Evolutionary conservation across 495 filamentous ascomycete species (phyloP).

Genomic region (Aspergillus nanangensis): DNA sequence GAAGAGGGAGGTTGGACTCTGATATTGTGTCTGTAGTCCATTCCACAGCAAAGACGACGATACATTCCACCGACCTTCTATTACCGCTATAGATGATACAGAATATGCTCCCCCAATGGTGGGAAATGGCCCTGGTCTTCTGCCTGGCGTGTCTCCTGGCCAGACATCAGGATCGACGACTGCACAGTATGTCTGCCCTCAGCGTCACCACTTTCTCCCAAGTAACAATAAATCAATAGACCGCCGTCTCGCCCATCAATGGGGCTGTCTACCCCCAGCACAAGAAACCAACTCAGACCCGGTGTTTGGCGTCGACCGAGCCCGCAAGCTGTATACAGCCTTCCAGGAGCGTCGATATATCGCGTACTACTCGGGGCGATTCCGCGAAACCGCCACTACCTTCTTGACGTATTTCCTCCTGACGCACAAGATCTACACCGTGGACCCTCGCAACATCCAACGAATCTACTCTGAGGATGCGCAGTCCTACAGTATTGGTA

Average conservation of each 20-base stretch:
- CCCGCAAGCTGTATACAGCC: not conserved
- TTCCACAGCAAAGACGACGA: too few relatives aligned
- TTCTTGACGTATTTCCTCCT: not conserved
- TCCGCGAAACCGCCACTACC: not conserved
- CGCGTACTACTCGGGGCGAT: not conserved
- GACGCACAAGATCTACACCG: not conserved
- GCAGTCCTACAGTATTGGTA: not conserved
- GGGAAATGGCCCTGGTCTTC: too few relatives aligned
- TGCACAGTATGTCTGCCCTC: not conserved
- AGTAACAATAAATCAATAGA: not conserved
- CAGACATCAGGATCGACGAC: too few relatives aligned
- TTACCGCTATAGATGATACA: too few relatives aligned
- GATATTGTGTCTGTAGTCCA: too few relatives aligned
- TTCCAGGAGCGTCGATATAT: not conserved
- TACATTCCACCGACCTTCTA: too few relatives aligned
- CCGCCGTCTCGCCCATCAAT: not conserved
- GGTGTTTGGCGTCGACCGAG: not conserved
- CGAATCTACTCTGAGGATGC: not conserved
- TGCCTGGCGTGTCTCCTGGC: too few relatives aligned
- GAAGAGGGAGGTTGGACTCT: too few relatives aligned
- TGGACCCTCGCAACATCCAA: not conserved
- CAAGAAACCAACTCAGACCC: not conserved
- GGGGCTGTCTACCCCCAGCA: not conserved
- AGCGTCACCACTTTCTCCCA: too few relatives aligned
- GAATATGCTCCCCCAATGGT: too few relatives aligned